Conservation (phyloP, 352 stramenopile species). For the Phytophthora foliorum region DNA sequence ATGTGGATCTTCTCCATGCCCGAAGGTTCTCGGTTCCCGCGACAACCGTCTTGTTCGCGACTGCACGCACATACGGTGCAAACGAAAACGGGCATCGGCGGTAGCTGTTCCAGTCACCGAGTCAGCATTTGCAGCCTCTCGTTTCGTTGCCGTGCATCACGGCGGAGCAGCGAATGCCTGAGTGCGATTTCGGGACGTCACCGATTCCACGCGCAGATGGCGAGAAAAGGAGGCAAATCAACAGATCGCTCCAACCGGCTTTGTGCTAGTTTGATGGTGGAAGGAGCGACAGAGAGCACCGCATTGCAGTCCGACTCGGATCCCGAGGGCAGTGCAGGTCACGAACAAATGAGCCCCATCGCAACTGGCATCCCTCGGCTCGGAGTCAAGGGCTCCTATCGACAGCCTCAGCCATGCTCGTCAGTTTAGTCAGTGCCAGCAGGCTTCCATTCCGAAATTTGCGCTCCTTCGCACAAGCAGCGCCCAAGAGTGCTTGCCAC, state of each 20-base stretch:
- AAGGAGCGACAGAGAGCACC: neutral
- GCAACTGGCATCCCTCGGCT: neutral
- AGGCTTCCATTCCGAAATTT: constrained; percentile 34
- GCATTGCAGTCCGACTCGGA: neutral
- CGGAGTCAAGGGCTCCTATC: no score
- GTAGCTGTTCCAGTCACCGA: constrained; percentile 20
- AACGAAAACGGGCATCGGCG: constrained; percentile 2
- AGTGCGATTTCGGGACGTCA: constrained; percentile 23
- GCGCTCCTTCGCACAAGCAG: constrained; percentile 10
- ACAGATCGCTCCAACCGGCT: constrained; percentile 23
- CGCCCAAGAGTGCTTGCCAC: neutral
- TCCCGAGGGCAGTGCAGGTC: neutral
- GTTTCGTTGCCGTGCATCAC: constrained; percentile 22
- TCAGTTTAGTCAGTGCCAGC: constrained; percentile 12
- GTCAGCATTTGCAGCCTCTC: constrained; percentile 16
- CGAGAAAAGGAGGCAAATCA: constrained; percentile 19
- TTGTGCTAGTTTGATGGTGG: constrained; percentile 26
- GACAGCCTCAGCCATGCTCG: neutral
- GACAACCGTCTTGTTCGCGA: constrained; percentile 14
- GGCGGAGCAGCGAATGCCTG: constrained; percentile 12
- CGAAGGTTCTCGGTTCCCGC: constrained; percentile 14
- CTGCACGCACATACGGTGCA: constrained; percentile 21
- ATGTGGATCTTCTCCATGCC: constrained; percentile 20
- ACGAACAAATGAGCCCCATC: constrained; percentile 13
- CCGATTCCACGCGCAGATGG: constrained; percentile 15